Percentiles rank a stretch among this genome's conserved stretches.
Evolutionary conservation across 2,329 filamentous ascomycete genomes (phyloP).

Genomic region (Diaporthe velutina): DNA sequence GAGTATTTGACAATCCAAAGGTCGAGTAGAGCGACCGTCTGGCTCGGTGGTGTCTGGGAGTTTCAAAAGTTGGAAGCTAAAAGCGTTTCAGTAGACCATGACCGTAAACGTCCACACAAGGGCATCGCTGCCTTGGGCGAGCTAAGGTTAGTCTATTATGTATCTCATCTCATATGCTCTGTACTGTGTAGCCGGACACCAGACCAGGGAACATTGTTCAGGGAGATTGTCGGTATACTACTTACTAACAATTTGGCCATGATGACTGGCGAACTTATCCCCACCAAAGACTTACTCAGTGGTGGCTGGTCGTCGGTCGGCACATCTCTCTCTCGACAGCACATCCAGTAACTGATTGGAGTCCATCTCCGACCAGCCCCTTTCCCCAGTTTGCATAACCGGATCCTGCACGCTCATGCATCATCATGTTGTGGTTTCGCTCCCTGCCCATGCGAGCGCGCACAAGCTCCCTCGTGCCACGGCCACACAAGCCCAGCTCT

Average conservation of each 20-base stretch:
- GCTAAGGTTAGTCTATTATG: background rate
- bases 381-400: constrained; percentile 2
- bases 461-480: constrained; percentile 19
- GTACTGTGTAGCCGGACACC: constrained; percentile 4
- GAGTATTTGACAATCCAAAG: background rate
- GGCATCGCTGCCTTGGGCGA: constrained; percentile 7
- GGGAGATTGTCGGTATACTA: background rate
- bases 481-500: background rate
- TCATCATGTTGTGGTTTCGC: background rate
- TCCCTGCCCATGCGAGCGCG: background rate
- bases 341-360: background rate
- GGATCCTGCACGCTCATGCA: constrained; percentile 15
- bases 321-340: background rate
- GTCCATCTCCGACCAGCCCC: background rate
- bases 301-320: constrained; percentile 14
- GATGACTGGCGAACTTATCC: background rate
- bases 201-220: background rate
- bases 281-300: background rate
- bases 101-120: constrained; percentile 11
- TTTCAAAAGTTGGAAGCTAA: constrained; percentile 16
- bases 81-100: constrained; percentile 28
- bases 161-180: background rate
- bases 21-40: background rate
- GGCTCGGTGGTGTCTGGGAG: constrained; percentile 11
- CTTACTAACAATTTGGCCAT: background rate